Conservation (phyloP, 805 yeast genomes). For the Saccharomyces eubayanus region DNA sequence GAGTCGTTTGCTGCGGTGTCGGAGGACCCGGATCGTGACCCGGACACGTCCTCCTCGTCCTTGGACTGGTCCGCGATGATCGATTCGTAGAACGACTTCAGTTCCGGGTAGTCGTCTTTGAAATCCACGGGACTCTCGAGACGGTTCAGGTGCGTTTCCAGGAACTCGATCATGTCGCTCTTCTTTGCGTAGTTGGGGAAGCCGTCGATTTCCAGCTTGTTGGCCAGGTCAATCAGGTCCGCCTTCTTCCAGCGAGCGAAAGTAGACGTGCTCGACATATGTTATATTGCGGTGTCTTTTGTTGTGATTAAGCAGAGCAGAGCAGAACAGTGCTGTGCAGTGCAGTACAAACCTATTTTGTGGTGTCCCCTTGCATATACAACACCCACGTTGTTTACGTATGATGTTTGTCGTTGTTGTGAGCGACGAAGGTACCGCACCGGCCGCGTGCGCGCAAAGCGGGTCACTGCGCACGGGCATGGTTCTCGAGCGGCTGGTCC, state of each 20-base stretch:
- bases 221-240: slow-evolving; percentile 22
- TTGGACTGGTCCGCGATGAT: not conserved
- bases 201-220: slow-evolving; percentile 17
- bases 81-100: slow-evolving; percentile 18
- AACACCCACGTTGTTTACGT: not conserved
- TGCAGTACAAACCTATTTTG: not conserved
- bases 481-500: too few relatives aligned
- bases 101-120: slow-evolving; percentile 23
- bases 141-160: slow-evolving; percentile 14
- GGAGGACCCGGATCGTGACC: not conserved
- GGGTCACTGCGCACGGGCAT: not conserved
- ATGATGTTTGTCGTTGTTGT: not conserved
- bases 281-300: not conserved
- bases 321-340: not conserved
- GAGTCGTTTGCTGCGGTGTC: not conserved
- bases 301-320: too few relatives aligned
- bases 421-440: not conserved
- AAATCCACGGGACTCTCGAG: slow-evolving; percentile 18
- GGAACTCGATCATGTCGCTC: slow-evolving; percentile 10
- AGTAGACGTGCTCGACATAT: slow-evolving; percentile 5
- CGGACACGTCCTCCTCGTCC: not conserved
- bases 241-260: slow-evolving; percentile 23
- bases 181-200: slow-evolving; percentile 14
- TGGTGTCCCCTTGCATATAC: not conserved
- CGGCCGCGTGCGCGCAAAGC: too few relatives aligned